These are phyloP conservation scores for Nitzschia inconspicua DNA, from an alignment of 108 stramenopile genomes.

Conservation along the genomic window DNA sequence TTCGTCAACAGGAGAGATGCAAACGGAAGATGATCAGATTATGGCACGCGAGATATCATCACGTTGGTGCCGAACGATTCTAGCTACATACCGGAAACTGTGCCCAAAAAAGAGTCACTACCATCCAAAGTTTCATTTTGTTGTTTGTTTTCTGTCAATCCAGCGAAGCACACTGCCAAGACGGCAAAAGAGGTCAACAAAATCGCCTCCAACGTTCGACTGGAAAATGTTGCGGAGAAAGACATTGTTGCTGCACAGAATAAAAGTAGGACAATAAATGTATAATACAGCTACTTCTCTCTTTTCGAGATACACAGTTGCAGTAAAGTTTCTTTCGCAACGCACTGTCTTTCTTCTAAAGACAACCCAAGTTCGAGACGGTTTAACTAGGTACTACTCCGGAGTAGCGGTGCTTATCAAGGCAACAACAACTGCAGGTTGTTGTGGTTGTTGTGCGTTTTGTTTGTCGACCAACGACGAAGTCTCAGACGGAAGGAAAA, in stretches of 20 bases:
- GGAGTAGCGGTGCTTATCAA: too few relatives aligned
- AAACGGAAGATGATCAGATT: neutral
- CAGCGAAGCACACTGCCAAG: slow-evolving; percentile 7
- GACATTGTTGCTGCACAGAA: neutral
- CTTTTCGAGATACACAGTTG: too few relatives aligned
- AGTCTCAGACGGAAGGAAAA: too few relatives aligned
- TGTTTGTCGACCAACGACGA: too few relatives aligned
- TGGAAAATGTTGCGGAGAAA: neutral
- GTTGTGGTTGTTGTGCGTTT: too few relatives aligned
- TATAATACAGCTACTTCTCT: too few relatives aligned
- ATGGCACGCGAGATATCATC: neutral
- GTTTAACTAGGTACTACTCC: too few relatives aligned
- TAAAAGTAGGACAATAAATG: neutral
- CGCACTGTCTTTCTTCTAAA: too few relatives aligned
- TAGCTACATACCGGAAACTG: slow-evolving; percentile 19
- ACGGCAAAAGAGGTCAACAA: slow-evolving; percentile 16
- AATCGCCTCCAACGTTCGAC: slow-evolving; percentile 1
- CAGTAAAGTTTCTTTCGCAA: too few relatives aligned
- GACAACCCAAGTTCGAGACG: too few relatives aligned
- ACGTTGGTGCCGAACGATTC: neutral
- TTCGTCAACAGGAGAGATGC: neutral
- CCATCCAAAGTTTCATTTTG: slow-evolving; percentile 14
- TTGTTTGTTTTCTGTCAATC: slow-evolving; percentile 11
- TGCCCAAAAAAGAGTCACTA: neutral
- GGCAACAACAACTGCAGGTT: too few relatives aligned